Base-by-base conservation (phyloP, 1,139 yeast species). In the Pneumocystis murina region DNA sequence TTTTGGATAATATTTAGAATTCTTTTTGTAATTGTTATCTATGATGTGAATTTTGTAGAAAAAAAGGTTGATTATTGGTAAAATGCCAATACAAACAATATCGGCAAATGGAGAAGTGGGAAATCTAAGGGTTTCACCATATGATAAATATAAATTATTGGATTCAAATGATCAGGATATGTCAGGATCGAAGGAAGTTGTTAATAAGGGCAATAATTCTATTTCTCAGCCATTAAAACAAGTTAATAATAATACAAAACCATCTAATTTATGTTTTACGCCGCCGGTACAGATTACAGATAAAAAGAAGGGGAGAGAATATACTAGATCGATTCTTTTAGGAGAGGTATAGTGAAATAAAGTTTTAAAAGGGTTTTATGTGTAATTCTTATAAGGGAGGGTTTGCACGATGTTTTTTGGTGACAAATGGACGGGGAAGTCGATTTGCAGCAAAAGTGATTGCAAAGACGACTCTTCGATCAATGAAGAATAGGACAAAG, bases 321-420 rank as follows among this genome's bases (percentile, higher is more conserved):
- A 88, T 75, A 88, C 88, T 70, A 83, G 98, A 73, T 97, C 97
- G 2, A 81, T 80, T 66, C 90, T 91, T 70, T 78, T 94, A 55
- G 99, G 99, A 40, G 98, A 90, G 77, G 75, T 72, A 66, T 17
- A 72, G 16, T 30, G 17, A n/a, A 16, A 30, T 20, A 16, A 6
- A 33, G 8, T 10, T 1, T 39, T 33, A 16, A 24, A 8, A 24
- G 20, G 20, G 7, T 36, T 39, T n/a, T 41, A 16, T 54, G 39
- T 38, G 30, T 28, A 24, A 30, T 58, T 28, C 48, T 7, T 35
- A 39, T 60, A 62, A 75, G 72, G 99, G 99, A 66, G 99, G 99
- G 0, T 94, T 94, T 78, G 99, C 98, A 24, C 84, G 98, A 73
- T 94, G 98, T 74, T 94, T 94, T 77, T 97, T 92, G 75, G 94